Percentiles rank a stretch among this genome's conserved stretches.
phyloP scores from a whole-genome alignment of 768 basidiomycete species.

The Serendipita vermifera region DNA sequence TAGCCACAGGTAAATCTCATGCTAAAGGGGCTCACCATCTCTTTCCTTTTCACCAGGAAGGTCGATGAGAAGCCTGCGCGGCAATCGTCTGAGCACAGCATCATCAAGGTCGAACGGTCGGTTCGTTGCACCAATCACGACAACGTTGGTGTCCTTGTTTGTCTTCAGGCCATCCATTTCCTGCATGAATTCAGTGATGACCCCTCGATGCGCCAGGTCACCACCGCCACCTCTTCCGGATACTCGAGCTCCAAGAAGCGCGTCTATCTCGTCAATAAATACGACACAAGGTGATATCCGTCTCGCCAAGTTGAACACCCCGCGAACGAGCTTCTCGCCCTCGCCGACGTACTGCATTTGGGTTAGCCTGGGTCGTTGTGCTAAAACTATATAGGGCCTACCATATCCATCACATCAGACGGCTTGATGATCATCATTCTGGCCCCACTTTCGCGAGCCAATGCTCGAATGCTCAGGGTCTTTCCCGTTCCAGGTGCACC shows the following conservation, averaged over 20 bases:
- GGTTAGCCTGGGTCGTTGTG: constrained; percentile 9
- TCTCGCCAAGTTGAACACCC: constrained; percentile 78
- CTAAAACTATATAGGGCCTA: constrained; percentile 23
- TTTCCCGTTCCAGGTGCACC: constrained; percentile 92
- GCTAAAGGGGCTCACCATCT: constrained; percentile 41
- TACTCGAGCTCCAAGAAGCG: constrained; percentile 76
- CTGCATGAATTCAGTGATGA: constrained; percentile 88
- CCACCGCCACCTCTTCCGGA: constrained; percentile 66
- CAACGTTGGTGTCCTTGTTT: constrained; percentile 63
- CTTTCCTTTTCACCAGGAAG: constrained; percentile 78
- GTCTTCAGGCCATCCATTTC: constrained; percentile 91
- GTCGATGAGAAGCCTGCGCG: constrained; percentile 76
- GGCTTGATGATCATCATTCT: constrained; percentile 84
- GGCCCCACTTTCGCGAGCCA: constrained; percentile 88
- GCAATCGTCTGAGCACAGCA: constrained; percentile 78
- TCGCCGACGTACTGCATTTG: constrained; percentile 64
- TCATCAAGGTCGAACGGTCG: constrained; percentile 84
- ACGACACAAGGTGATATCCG: constrained; percentile 81
- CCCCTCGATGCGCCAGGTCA: constrained; percentile 69
- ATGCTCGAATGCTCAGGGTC: constrained; percentile 75
- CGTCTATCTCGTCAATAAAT: constrained; percentile 91
- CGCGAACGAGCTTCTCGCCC: constrained; percentile 79
- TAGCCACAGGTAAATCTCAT: constrained; percentile 8
- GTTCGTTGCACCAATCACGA: constrained; percentile 92
- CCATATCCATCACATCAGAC: constrained; percentile 95